phyloP scores from a whole-genome alignment of 83 land plant genomes.

The Thuja plicata region DNA sequence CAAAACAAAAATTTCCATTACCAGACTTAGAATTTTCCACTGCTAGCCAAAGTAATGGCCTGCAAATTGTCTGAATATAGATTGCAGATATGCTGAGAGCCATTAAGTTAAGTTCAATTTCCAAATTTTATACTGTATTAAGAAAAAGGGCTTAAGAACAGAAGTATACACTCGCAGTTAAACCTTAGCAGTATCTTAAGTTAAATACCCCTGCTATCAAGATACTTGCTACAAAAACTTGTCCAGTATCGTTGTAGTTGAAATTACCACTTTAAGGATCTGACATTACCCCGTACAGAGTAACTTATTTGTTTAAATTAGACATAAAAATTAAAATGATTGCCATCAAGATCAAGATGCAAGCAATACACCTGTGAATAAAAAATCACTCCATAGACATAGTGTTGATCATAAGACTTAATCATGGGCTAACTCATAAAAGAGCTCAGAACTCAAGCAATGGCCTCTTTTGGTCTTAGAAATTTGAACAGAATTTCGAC shows the following conservation, averaged over 20 bases:
- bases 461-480: neutral
- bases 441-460: neutral
- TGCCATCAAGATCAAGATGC: neutral
- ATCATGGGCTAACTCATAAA: neutral
- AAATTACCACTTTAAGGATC: neutral
- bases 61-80: neutral
- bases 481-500: neutral
- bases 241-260: neutral
- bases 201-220: neutral
- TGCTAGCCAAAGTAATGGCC: neutral
- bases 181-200: neutral
- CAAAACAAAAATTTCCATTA: neutral
- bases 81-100: neutral
- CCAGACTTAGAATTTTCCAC: neutral
- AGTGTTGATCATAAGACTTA: neutral
- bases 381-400: neutral
- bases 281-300: neutral
- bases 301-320: neutral
- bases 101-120: neutral
- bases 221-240: neutral
- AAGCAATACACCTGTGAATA: neutral
- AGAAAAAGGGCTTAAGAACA: neutral
- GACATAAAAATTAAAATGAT: neutral
- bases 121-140: neutral
- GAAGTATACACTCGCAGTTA: neutral